Percentiles rank a stretch among this genome's conserved stretches.
These are phyloP conservation scores for Borovskyia barvae DNA, from an alignment of 208 protist genomes.

Conservation along the genomic window DNA sequence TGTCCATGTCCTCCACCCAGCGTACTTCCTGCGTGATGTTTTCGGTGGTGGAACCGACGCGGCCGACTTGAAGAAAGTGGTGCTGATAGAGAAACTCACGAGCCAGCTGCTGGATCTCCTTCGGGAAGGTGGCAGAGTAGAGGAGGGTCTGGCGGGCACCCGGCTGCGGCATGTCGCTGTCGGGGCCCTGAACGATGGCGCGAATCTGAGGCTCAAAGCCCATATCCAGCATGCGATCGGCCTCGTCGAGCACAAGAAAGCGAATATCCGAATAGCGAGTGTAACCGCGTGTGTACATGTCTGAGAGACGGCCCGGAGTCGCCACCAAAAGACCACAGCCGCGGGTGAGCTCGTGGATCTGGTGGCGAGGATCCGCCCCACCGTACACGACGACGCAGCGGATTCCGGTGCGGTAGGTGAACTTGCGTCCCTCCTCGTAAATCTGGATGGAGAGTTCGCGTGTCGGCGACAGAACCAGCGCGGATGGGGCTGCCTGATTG, in stretches of 20 bases:
- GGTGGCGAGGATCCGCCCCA: constrained; percentile 93
- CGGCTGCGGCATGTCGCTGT: constrained; percentile 94
- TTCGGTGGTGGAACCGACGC: constrained; percentile 97
- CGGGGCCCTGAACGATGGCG: constrained; percentile 95
- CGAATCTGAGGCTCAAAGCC: constrained; percentile 99
- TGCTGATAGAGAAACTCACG: constrained; percentile 96
- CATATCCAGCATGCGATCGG: constrained; percentile 99
- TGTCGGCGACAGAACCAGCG: constrained; percentile 97
- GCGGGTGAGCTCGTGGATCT: constrained; percentile 95
- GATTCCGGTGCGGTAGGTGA: constrained; percentile 93
- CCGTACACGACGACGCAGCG: constrained; percentile 97
- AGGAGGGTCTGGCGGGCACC: constrained; percentile 98
- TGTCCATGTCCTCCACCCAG: constrained; percentile 87
- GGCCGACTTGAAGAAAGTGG: constrained; percentile 97
- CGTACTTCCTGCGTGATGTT: constrained; percentile 96
- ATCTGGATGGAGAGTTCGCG: constrained; percentile 98
- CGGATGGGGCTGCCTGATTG: constrained; percentile 82
- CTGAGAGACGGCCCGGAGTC: constrained; percentile 89
- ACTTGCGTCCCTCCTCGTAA: constrained; percentile 96
- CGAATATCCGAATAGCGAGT: constrained; percentile 88
- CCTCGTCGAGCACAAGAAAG: constrained; percentile 98
- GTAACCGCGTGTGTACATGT: constrained; percentile 84
- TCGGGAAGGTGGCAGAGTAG: constrained; percentile 99
- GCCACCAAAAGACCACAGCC: constrained; percentile 95
- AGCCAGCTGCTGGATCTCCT: constrained; percentile 98